Conservation (phyloP, 2,329 filamentous ascomycete genomes). For the Ciborinia camelliae region DNA sequence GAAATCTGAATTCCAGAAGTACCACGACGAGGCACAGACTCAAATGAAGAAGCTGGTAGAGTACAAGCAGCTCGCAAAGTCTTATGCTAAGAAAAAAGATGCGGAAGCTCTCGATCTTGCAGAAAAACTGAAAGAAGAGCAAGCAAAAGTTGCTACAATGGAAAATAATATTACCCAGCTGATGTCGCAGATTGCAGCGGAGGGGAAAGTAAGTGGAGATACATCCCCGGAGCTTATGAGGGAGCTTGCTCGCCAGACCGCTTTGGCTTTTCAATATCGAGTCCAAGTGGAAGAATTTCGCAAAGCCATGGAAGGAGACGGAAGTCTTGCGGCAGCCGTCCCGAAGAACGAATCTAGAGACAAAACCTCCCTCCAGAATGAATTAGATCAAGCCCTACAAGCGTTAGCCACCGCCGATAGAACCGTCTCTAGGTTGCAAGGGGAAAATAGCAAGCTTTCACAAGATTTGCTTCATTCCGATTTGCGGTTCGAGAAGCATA, state of each 20-base stretch:
- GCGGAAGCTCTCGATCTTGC: constrained; percentile 63
- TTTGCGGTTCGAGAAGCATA: constrained; percentile 29
- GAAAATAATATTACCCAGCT: constrained; percentile 61
- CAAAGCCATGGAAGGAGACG: constrained; percentile 45
- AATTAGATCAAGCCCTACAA: constrained; percentile 51
- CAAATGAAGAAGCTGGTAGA: constrained; percentile 75
- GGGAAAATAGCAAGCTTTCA: constrained; percentile 35
- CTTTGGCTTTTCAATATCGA: constrained; percentile 55
- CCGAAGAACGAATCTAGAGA: constrained; percentile 53
- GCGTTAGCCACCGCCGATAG: constrained; percentile 48
- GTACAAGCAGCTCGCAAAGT: constrained; percentile 77
- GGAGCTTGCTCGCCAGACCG: constrained; percentile 56
- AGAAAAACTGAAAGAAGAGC: constrained; percentile 65
- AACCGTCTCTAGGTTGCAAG: constrained; percentile 29
- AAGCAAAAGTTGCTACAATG: constrained; percentile 60
- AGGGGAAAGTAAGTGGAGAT: constrained; percentile 40
- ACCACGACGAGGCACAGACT: constrained; percentile 66
- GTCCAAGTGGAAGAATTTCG: constrained; percentile 59
- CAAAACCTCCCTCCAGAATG: constrained; percentile 49
- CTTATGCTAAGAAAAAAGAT: constrained; percentile 75
- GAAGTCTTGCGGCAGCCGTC: constrained; percentile 40
- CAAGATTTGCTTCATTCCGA: constrained; percentile 34
- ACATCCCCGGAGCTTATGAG: constrained; percentile 49
- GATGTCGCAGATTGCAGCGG: constrained; percentile 50
- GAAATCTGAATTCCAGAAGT: constrained; percentile 74